Conservation (phyloP, 306 rosid genomes). For the Comarum palustre region DNA sequence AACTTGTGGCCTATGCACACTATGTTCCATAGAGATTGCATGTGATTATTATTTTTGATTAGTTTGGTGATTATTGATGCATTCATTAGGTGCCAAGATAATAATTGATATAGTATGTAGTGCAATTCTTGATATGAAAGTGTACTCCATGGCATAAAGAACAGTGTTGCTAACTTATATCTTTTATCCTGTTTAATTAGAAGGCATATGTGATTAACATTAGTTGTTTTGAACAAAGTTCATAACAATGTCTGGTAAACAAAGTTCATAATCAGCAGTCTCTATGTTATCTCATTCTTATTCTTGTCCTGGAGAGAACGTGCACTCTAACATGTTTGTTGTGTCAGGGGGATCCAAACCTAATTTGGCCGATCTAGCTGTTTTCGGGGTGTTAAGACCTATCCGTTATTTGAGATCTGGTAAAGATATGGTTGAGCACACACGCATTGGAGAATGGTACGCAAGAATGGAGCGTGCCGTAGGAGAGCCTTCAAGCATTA, state of each 20-base stretch:
- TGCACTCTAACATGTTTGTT: not conserved
- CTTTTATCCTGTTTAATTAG: not conserved
- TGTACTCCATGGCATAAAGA: not conserved
- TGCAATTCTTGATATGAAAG: not conserved
- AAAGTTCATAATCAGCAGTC: not conserved
- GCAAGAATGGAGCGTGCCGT: constrained; percentile 77
- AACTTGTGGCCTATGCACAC: constrained; percentile 8
- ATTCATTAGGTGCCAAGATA: not conserved
- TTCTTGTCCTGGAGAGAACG: not conserved
- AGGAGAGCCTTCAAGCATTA: constrained; percentile 67
- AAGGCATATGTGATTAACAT: not conserved
- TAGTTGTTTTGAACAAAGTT: not conserved
- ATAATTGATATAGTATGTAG: not conserved
- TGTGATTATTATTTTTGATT: not conserved
- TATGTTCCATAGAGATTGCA: constrained; percentile 14
- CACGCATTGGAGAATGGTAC: constrained; percentile 93
- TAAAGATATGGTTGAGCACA: constrained; percentile 91
- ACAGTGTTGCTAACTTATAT: not conserved
- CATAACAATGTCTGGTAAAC: not conserved
- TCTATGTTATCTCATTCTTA: not conserved
- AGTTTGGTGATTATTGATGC: not conserved
- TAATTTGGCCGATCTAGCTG: constrained; percentile 53
- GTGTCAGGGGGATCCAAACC: constrained; percentile 57
- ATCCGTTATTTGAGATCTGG: constrained; percentile 88
- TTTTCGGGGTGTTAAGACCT: constrained; percentile 80